Evolutionary conservation across 1,284 basidiomycete genomes (phyloP).

Genomic region (Rhodotorula glutinis): DNA sequence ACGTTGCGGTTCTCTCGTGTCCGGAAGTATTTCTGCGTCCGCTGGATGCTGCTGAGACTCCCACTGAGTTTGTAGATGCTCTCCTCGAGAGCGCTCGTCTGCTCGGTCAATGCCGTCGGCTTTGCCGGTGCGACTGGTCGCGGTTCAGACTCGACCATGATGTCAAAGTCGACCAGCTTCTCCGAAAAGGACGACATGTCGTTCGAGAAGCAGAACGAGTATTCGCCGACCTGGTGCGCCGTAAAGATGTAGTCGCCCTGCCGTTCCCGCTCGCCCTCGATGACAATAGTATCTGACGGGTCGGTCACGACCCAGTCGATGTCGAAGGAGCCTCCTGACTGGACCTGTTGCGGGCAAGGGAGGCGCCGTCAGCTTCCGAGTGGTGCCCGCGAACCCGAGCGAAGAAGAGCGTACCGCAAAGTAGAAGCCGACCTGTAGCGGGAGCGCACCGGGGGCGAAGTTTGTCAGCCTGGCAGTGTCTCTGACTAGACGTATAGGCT

Average conservation of each 20-base stretch:
- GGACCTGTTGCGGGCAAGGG: conserved; percentile 55
- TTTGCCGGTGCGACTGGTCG: conserved; percentile 75
- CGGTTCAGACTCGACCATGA: conserved; percentile 91
- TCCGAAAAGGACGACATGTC: conserved; percentile 86
- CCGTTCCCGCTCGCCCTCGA: conserved; percentile 80
- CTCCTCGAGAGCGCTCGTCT: conserved; percentile 86
- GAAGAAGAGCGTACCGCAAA: conserved; percentile 50
- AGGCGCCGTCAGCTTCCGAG: conserved; percentile 34
- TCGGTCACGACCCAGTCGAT: conserved; percentile 92
- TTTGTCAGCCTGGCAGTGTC: no score
- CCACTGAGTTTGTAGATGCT: conserved; percentile 84
- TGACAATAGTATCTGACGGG: conserved; percentile 77
- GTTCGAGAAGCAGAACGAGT: conserved; percentile 95
- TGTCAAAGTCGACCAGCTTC: conserved; percentile 90
- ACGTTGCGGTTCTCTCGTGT: conserved; percentile 40
- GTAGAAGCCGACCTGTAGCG: conserved; percentile 41
- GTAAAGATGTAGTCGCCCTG: conserved; percentile 98
- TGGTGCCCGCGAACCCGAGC: neutral
- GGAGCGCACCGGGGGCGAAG: no score
- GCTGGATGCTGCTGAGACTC: conserved; percentile 77
- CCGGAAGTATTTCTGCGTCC: conserved; percentile 81
- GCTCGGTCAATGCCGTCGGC: conserved; percentile 65
- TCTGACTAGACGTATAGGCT: no score
- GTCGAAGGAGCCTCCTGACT: conserved; percentile 95
- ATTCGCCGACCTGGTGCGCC: conserved; percentile 89